Conservation (phyloP, 108 stramenopile species). For the Cyclotella atomus region DNA sequence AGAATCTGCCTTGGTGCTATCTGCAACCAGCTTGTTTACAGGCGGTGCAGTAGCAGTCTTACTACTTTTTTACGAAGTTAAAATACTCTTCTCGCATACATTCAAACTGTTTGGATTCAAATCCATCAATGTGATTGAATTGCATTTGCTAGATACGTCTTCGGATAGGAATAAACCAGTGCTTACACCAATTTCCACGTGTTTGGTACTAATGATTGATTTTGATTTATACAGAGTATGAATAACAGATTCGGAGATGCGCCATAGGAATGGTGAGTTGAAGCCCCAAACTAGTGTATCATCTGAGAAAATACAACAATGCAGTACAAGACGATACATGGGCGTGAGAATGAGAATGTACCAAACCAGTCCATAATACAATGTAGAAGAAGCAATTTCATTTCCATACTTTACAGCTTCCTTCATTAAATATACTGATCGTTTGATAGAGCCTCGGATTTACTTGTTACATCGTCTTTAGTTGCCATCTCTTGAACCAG, state of each 20-base stretch:
- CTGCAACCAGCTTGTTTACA: neutral
- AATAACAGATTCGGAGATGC: conserved; percentile 29
- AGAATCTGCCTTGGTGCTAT: neutral
- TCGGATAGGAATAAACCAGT: conserved; percentile 34
- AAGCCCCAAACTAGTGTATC: conserved; percentile 46
- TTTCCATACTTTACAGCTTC: neutral
- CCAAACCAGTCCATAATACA: too few species aligned
- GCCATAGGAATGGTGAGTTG: conserved; percentile 46
- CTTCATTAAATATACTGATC: neutral
- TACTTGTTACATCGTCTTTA: neutral
- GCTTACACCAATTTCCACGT: conserved; percentile 43
- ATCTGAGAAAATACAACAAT: conserved; percentile 2
- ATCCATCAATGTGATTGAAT: conserved; percentile 30
- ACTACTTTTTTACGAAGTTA: neutral
- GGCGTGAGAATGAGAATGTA: too few species aligned
- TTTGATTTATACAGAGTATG: conserved; percentile 20
- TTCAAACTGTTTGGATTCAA: conserved; percentile 36
- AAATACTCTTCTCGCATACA: conserved; percentile 25
- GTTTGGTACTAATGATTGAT: conserved; percentile 7
- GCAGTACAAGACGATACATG: neutral
- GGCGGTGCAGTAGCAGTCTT: neutral
- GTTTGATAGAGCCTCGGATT: neutral
- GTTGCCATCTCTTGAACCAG: neutral
- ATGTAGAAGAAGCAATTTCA: too few species aligned
- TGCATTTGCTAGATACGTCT: conserved; percentile 1